Percentiles rank a stretch among this genome's conserved stretches.
Conservation (phyloP, 495 filamentous ascomycete genomes). For the Ascodesmis nigricans region DNA sequence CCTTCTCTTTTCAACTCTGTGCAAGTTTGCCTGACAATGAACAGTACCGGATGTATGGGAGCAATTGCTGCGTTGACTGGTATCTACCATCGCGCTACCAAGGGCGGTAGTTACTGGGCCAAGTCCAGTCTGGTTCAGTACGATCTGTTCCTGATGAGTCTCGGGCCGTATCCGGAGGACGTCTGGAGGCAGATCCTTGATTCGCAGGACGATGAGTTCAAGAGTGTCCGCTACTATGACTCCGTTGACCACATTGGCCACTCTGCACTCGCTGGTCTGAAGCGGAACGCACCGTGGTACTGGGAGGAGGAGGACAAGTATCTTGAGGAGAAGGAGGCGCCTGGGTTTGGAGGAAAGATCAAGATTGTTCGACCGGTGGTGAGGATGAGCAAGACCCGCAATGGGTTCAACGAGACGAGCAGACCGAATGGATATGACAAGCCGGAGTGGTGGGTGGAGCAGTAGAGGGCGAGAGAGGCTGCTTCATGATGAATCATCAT, state of each 20-base stretch:
- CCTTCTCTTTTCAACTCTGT: not conserved
- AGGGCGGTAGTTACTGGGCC: conserved; percentile 43
- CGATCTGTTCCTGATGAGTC: conserved; percentile 41
- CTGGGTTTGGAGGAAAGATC: conserved; percentile 28
- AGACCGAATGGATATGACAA: conserved; percentile 37
- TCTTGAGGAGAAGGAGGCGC: conserved; percentile 29
- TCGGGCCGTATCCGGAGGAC: conserved; percentile 36
- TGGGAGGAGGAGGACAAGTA: conserved; percentile 24
- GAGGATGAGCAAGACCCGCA: conserved; percentile 28
- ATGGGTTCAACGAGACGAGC: conserved; percentile 32
- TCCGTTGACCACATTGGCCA: conserved; percentile 51
- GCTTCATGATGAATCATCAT: too few species aligned
- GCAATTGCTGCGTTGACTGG: conserved; percentile 40
- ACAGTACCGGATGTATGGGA: conserved; percentile 33
- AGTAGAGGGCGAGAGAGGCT: too few species aligned
- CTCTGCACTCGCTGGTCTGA: conserved; percentile 41
- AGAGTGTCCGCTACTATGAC: conserved; percentile 42
- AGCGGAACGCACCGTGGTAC: conserved; percentile 29
- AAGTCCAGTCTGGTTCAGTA: conserved; percentile 44
- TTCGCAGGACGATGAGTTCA: conserved; percentile 36
- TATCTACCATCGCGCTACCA: conserved; percentile 36
- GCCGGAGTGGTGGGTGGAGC: conserved; percentile 25
- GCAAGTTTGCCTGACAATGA: conserved; percentile 15
- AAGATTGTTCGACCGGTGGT: conserved; percentile 33
- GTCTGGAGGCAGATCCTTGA: conserved; percentile 35